Evolutionary conservation across 2,329 filamentous ascomycete genomes (phyloP), one percentile per base, ranked within the genome.

Genomic region (Biscogniauxia sp.): DNA sequence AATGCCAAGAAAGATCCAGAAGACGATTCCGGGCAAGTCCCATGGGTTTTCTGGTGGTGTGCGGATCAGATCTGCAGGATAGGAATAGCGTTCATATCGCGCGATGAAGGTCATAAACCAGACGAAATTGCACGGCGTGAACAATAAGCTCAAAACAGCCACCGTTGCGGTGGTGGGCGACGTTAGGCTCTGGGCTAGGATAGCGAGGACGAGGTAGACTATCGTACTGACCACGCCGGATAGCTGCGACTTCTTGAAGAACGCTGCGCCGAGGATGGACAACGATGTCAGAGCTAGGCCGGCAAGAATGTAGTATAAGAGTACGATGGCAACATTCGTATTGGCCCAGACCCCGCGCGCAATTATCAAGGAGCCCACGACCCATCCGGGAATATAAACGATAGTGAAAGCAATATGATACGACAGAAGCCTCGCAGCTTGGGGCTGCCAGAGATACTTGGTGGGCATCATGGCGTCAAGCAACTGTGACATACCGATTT

Each of bases 381-480:
- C 81, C 93, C 93, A 97, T 5, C 89, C 90, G 0, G 92, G 92
- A 1, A 90, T 74, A 69, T 97, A 97, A 20, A 96, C 82, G 6
- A 91, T 74, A 61, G 91, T 87, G 69, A 97, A 95, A 0, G 92
- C 86, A 25, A 95, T 73, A 72, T 96, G 92, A 62, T 93, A 88
- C 0, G 93, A 88, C 8, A 93, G 72, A 15, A 96, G 81, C n/a
- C 93, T 84, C 1, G 90, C 88, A 20, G 87, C 85, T 75, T 94
- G 91, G 9, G 90, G 87, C 69, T 92, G 82, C 91, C 92, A 96
- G 51, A 85, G 80, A 54, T 82, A 82, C 58, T 83, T 82, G 58
- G 91, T 91, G 0, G 91, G 89, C 81, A 95, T 93, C 92, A 96
- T 97, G 58, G 92, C 89, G 75, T 97, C 93, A 51, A 97, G 86